Evolutionary conservation across 768 basidiomycete genomes (phyloP), one percentile per base, ranked within the genome.

Genomic region (Pisolithus microcarpus): DNA sequence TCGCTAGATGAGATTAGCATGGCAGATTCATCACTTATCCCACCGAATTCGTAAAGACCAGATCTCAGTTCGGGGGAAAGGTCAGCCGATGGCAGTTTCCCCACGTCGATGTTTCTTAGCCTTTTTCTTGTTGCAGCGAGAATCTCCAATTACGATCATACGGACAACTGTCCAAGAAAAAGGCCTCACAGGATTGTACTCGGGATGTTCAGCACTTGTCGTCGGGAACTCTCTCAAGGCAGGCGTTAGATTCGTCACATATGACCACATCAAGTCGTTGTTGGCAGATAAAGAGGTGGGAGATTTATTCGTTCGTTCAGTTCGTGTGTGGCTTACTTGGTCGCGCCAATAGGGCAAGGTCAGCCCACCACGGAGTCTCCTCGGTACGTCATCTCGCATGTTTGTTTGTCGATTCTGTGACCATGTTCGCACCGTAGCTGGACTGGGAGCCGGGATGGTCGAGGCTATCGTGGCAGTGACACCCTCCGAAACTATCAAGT

Each of bases 401-500:
- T 60, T 44, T 5, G 7, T 15, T 46, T 23, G 52, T 31, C 13
- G 10, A 38, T 30, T 26, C 11, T 34, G 16, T 46, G 7, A 48
- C 26, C 31, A 31, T 36, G 18, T 23, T 19, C 4, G 7, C 18
- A 31, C 4, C 23, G 8, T 59, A 82, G 87, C 88, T 52, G 87
- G 88, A 28, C 70, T 90, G 10, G 85, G 86, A 28, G 95, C 95
- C 2, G 95, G 95, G 4, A 81, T 92, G 82, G 85, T 75, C 61
- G 95, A 98, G 67, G 91, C 95, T 1, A 65, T 97, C 19, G 81
- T 97, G 50, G 95, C 95, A 2, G 95, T 99, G 3, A 98, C 95
- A 0, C 95, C 95, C 3, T 93, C 91, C 11, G 95, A 99, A 67
- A 98, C 95, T 0, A 96, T 98, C 75, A 99, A 99, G 95, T 94